Evolutionary conservation across 1,284 basidiomycete genomes (phyloP), one percentile per base, ranked within the genome.

Genomic region (Xerocomus amazonicus): DNA sequence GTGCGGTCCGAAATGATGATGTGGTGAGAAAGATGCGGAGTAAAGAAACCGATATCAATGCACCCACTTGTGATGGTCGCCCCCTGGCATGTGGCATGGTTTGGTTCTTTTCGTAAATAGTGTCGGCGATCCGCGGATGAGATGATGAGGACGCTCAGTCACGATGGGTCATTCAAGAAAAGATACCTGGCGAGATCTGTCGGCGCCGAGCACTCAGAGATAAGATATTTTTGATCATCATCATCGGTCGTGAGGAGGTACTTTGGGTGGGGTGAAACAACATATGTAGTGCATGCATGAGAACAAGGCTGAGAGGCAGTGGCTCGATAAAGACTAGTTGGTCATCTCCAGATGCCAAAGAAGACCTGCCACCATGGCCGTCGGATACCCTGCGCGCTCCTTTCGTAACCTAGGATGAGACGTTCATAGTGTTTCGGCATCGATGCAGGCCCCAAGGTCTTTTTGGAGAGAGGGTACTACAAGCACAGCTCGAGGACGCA

Each of bases 351-450:
- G 50, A 89, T 73, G 37, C 79, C 78, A 57, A 90, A 83, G 67
- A 90, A 86, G 36, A 85, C 71, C 66, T 90, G 87, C 87, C 87
- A 90, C 83, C 83, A 83, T 3, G 87, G 85, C 40, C 87, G 72
- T 19, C 75, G 76, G 44, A 87, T 84, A n/a, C 87, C 87, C 60
- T 81, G 72, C 3, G 80, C 77, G 59, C 83, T 86, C 68, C 84
- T 86, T 53, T 86, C 79, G 55, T 83, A 81, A 4, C 80, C 87
- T 56, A 86, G 84, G 2, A 80, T 73, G 14, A 90, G 73, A 33
- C 84, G 79, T 36, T 79, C 74, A 59, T 90, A 90, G 65, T 90
- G 80, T 47, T 74, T 68, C 16, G 87, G 86, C 65, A 78, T 78
- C 8, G 87, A 87, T 10, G 79, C 77, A 3, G 87, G 87, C 45